These are phyloP conservation scores for Ceratocystis papillata DNA, from an alignment of 2,329 filamentous ascomycete genomes.

Conservation along the genomic window DNA sequence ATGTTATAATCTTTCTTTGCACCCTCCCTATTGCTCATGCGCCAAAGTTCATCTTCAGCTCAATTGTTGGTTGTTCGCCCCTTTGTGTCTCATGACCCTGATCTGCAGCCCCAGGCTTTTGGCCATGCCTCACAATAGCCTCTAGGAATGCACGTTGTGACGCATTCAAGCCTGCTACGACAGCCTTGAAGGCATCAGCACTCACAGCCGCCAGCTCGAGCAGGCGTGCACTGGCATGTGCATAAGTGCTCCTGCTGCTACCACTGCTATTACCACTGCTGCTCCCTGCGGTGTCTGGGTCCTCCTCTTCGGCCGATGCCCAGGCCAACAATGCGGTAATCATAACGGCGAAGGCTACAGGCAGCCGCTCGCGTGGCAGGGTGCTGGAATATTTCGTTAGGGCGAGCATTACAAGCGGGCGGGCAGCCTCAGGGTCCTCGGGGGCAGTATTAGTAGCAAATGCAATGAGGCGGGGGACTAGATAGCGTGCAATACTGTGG, in stretches of 20 bases:
- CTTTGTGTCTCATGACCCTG: constrained; percentile 36
- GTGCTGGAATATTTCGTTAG: constrained; percentile 59
- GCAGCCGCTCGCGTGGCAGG: constrained; percentile 37
- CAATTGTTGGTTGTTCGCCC: constrained; percentile 61
- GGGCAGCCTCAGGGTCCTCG: constrained; percentile 70
- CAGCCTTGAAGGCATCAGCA: constrained; percentile 58
- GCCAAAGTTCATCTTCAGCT: constrained; percentile 87
- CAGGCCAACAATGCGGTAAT: constrained; percentile 66
- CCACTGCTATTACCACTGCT: no score
- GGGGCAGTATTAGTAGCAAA: constrained; percentile 61
- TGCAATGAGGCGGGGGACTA: constrained; percentile 62
- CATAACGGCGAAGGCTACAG: constrained; percentile 61
- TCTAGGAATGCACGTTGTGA: constrained; percentile 70
- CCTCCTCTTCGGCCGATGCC: constrained; percentile 51
- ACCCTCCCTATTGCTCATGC: constrained; percentile 26
- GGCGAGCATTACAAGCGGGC: constrained; percentile 59
- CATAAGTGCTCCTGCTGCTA: constrained; percentile 37
- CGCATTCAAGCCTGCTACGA: constrained; percentile 60
- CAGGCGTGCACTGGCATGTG: constrained; percentile 64
- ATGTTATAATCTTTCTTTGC: background rate
- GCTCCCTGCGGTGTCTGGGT: constrained; percentile 28
- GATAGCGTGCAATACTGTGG: constrained; percentile 60
- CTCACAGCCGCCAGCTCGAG: constrained; percentile 72
- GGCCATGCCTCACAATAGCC: constrained; percentile 59
- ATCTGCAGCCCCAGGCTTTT: constrained; percentile 34